Conservation (phyloP, 441 rosid species). For the Adansonia madagascariensis region DNA sequence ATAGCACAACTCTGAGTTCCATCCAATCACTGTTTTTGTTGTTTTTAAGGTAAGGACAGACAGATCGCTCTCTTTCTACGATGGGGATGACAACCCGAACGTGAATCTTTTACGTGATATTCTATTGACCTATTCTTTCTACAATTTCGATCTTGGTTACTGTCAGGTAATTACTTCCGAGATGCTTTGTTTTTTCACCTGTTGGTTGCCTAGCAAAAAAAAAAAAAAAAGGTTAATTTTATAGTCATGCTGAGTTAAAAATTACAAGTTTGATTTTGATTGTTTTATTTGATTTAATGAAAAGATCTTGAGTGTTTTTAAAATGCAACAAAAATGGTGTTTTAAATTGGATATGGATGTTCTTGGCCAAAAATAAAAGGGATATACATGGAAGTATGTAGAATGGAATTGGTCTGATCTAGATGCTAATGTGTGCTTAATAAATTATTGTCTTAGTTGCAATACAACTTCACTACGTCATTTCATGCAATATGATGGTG, state of each 20-base stretch:
- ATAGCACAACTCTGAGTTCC: constrained; percentile 15
- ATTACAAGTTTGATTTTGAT: not conserved
- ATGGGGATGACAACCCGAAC: constrained; percentile 94
- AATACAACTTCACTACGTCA: constrained; percentile 2
- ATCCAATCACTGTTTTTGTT: constrained; percentile 22
- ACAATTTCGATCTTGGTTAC: constrained; percentile 97
- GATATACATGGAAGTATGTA: not conserved
- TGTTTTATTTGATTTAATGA: constrained; percentile 6
- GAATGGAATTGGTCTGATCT: constrained; percentile 14
- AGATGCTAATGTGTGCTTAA: not conserved
- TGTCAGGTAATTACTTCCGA: constrained; percentile 72
- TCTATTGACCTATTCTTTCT: constrained; percentile 90
- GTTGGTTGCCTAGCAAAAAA: constrained; percentile 11
- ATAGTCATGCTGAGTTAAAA: not conserved
- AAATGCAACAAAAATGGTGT: constrained; percentile 1
- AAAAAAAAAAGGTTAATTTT: not conserved
- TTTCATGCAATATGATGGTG: constrained; percentile 8
- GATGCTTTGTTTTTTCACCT: constrained; percentile 9
- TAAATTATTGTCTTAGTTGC: constrained; percentile 18
- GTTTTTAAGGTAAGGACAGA: constrained; percentile 90
- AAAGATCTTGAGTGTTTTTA: not conserved
- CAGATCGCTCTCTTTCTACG: constrained; percentile 75
- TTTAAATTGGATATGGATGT: not conserved
- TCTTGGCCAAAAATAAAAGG: not conserved
- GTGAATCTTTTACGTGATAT: constrained; percentile 81